Evolutionary conservation across 2,329 filamentous ascomycete species (phyloP), one percentile per base, ranked within the genome.

Genomic region (Huntiella omanensis): DNA sequence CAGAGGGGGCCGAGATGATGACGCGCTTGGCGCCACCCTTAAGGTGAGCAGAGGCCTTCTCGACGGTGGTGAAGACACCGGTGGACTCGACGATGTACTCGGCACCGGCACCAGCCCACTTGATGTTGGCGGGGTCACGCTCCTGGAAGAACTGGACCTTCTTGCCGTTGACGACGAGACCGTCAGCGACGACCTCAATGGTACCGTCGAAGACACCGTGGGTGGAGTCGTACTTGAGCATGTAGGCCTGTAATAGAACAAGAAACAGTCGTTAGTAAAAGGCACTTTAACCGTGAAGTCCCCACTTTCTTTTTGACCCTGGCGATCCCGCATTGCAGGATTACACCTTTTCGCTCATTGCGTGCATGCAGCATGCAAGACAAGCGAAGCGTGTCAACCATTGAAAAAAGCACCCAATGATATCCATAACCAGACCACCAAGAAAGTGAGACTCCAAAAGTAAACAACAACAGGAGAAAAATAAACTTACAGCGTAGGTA

Each of bases 191-290:
- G 63, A 81, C 70, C 66, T 78, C 67, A 66, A 96, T 77, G 52
- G 81, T 79, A 58, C 88, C 88, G 75, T 95, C 92, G 83, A 96
- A 98, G 64, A 76, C 64, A 58, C 91, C 91, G 77, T 98, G 91
- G 66, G 83, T 86, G 59, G 83, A 86, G 75, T 98, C 91, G 68
- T 96, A 96, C 76, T 93, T 92, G 71, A 98, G 82, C 91, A 96
- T 96, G 80, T 96, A 96, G 64, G 83, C 84, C 86, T 94, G 53
- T 19, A 49, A 33, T 34, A 44, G 45, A 36, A 17, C 12, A 50
- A 40, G 35, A 11, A 34, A n/a, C 36, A 33, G 11, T 34, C 11
- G 19, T 50, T 50, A 50, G 45, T 38, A 37, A n/a, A 15, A 16
- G 6, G 5, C 8, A n/a, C n/a, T 10, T 11, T 28, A 7, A 10